Evolutionary conservation across 371 early-diverging fungal genomes (phyloP).

Genomic region (Neoconidiobolus thromboides): DNA sequence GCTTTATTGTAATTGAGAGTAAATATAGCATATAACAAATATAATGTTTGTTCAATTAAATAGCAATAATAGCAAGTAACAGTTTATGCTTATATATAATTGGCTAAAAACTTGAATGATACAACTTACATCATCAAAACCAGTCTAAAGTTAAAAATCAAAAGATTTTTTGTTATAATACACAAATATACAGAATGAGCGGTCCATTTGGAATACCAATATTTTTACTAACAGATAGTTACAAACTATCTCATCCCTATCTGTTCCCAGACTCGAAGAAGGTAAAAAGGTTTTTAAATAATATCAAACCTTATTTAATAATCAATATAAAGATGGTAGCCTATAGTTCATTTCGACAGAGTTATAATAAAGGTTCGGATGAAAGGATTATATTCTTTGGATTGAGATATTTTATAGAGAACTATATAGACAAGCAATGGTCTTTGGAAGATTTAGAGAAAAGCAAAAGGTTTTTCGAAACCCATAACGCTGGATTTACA

Average conservation of each 20-base stretch:
- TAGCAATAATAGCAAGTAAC: no score
- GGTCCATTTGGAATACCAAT: slow-evolving; percentile 17
- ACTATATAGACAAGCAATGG: slow-evolving; percentile 38
- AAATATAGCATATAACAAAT: no score
- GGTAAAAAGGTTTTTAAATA: slow-evolving; percentile 11
- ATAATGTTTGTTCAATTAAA: no score
- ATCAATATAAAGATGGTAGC: slow-evolving; percentile 32
- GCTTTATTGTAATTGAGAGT: no score
- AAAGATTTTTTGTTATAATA: no score
- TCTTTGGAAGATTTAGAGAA: slow-evolving; percentile 36
- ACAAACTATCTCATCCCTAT: slow-evolving; percentile 52
- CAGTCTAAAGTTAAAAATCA: no score
- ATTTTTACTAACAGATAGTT: slow-evolving; percentile 49
- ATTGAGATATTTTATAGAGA: slow-evolving; percentile 56
- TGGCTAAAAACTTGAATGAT: no score
- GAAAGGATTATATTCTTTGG: slow-evolving; percentile 69
- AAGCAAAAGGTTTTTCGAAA: slow-evolving; percentile 39
- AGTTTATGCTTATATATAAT: no score
- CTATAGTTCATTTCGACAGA: slow-evolving; percentile 54
- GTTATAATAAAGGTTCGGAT: slow-evolving; percentile 30
- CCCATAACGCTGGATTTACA: slow-evolving; percentile 38
- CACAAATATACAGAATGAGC: not conserved
- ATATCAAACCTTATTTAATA: not conserved
- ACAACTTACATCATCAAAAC: no score
- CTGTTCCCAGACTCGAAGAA: slow-evolving; percentile 42